phyloP scores from a whole-genome alignment of 768 basidiomycete genomes.

The Boletellus emodensis region DNA sequence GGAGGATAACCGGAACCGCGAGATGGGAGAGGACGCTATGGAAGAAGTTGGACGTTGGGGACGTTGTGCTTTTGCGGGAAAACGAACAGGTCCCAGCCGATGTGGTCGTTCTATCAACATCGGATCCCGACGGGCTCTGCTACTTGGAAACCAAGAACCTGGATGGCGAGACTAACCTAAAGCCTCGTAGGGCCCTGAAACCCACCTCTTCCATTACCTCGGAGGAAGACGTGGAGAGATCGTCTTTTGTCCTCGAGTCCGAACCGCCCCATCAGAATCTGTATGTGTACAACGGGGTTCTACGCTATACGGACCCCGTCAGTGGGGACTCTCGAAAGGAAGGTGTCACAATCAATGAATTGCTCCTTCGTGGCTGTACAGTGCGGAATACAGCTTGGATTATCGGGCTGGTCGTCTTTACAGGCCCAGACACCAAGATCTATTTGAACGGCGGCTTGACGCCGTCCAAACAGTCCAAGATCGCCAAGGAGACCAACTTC shows the following conservation, averaged over 20 bases:
- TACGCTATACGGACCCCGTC: conserved; percentile 62
- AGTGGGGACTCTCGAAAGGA: conserved; percentile 56
- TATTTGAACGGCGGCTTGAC: conserved; percentile 91
- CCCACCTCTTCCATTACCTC: conserved; percentile 72
- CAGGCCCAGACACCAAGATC: conserved; percentile 89
- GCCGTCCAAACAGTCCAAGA: conserved; percentile 95
- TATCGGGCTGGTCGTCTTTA: conserved; percentile 91
- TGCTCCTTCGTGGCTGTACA: conserved; percentile 87
- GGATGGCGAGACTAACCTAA: conserved; percentile 96
- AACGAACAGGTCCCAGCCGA: conserved; percentile 98
- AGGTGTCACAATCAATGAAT: conserved; percentile 84
- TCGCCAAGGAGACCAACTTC: conserved; percentile 97
- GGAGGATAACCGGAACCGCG: conserved; percentile 63
- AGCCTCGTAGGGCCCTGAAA: conserved; percentile 71
- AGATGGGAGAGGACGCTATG: conserved; percentile 94
- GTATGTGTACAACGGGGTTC: conserved; percentile 83
- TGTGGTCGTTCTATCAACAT: conserved; percentile 87
- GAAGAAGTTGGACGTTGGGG: conserved; percentile 99
- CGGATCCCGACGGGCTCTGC: conserved; percentile 87
- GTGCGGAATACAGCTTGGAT: conserved; percentile 90
- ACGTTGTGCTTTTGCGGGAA: conserved; percentile 83
- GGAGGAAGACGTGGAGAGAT: conserved; percentile 89
- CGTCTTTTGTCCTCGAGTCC: conserved; percentile 84
- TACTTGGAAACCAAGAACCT: conserved; percentile 98
- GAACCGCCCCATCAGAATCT: conserved; percentile 93